Conservation (phyloP, 768 basidiomycete genomes). For the Mycena kentingensis region DNA sequence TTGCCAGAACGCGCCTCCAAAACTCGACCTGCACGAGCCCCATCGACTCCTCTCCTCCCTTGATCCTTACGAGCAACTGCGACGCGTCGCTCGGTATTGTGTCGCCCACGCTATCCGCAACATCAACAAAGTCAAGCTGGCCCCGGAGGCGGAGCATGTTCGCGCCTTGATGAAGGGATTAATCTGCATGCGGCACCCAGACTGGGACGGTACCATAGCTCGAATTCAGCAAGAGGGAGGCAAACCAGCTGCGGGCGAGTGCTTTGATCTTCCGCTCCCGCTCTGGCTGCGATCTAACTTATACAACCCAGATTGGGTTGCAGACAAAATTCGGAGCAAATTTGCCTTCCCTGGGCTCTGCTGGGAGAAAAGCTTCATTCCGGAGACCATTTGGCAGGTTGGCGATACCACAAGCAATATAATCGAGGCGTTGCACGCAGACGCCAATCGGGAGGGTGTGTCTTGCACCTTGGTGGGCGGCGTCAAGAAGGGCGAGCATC, state of each 20-base stretch:
- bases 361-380: conserved; percentile 33
- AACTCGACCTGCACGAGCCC: conserved; percentile 28
- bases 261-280: not conserved
- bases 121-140: conserved; percentile 20
- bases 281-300: not conserved
- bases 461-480: conserved; percentile 21
- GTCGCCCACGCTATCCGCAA: conserved; percentile 26
- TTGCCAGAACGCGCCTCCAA: conserved; percentile 1
- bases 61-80: conserved; percentile 28
- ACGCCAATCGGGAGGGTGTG: conserved; percentile 31
- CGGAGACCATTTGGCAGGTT: conserved; percentile 26
- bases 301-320: conserved; percentile 27
- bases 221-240: conserved; percentile 23
- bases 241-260: conserved; percentile 25
- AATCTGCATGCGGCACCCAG: conserved; percentile 23
- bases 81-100: conserved; percentile 25
- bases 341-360: conserved; percentile 32
- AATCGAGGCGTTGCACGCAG: conserved; percentile 28
- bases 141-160: conserved; percentile 21
- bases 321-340: conserved; percentile 26
- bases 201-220: conserved; percentile 24
- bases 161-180: conserved; percentile 28
- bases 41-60: conserved; percentile 13
- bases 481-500: conserved; percentile 11
- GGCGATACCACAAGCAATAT: conserved; percentile 29